Evolutionary conservation across 2,329 filamentous ascomycete species (phyloP).

Genomic region (Fonsecaea multimorphosa): DNA sequence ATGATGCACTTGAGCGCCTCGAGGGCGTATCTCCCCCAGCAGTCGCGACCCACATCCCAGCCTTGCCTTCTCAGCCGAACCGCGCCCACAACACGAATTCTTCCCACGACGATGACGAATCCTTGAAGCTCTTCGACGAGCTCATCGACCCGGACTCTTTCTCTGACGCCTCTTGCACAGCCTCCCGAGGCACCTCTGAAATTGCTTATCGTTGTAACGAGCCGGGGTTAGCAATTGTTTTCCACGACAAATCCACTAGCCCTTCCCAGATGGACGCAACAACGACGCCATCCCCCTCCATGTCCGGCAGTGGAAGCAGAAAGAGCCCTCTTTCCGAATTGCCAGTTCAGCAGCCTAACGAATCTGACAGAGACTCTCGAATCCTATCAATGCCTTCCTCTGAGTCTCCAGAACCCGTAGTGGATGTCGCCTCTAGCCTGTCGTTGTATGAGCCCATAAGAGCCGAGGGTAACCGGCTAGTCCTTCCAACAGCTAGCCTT

Average conservation of each 20-base stretch:
- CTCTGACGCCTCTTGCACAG: not conserved
- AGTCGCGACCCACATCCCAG: no score
- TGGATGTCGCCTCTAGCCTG: not conserved
- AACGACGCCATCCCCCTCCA: not conserved
- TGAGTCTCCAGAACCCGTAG: not conserved
- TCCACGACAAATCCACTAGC: not conserved
- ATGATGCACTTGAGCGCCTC: not conserved
- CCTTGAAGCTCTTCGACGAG: not conserved
- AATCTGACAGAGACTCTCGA: not conserved
- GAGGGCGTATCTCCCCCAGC: no score
- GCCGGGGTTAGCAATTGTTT: not conserved
- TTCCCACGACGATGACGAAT: not conserved
- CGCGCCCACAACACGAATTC: no score
- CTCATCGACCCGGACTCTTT: not conserved
- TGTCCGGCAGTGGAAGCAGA: not conserved
- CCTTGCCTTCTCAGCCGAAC: no score
- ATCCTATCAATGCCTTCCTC: not conserved
- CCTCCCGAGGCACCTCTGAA: not conserved
- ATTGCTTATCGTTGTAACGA: slow-evolving; percentile 4
- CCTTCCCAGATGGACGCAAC: not conserved
- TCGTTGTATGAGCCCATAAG: not conserved
- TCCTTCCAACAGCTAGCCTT: not conserved
- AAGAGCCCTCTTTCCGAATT: not conserved
- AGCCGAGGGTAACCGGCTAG: not conserved
- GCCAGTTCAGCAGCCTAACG: not conserved